Percentiles rank a stretch among this genome's conserved stretches.
Evolutionary conservation across 371 early-diverging fungal genomes (phyloP).

Genomic region (Mortierella sp.): DNA sequence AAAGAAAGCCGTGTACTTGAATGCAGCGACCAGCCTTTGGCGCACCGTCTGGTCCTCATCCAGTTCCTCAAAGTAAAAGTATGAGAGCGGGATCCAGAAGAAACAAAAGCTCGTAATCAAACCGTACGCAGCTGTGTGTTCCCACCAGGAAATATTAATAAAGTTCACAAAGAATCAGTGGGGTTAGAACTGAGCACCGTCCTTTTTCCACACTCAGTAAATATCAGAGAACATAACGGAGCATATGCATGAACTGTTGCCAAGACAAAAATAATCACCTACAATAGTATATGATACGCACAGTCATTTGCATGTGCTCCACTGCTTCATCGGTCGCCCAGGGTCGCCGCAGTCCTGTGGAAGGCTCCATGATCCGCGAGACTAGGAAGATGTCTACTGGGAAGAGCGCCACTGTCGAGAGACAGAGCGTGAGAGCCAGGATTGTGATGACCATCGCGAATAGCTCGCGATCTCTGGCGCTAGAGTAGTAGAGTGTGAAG

Average conservation of each 20-base stretch:
- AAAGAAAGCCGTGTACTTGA: conserved; percentile 53
- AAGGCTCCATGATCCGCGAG: conserved; percentile 67
- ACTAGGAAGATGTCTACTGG: conserved; percentile 79
- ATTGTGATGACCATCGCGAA: conserved; percentile 67
- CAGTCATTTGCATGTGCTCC: conserved; percentile 56
- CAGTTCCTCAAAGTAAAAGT: conserved; percentile 75
- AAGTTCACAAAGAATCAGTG: too few relatives aligned
- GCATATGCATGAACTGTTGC: neutral
- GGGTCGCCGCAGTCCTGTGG: conserved; percentile 66
- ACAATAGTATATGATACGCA: conserved; percentile 69
- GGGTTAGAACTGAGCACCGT: too few relatives aligned
- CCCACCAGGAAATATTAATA: neutral
- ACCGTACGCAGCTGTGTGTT: conserved; percentile 62
- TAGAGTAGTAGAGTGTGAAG: conserved; percentile 69
- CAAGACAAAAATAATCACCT: conserved; percentile 5
- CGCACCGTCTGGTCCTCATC: conserved; percentile 27
- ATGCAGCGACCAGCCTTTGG: conserved; percentile 27
- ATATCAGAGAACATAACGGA: neutral
- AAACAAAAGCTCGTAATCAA: conserved; percentile 65
- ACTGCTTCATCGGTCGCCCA: conserved; percentile 75
- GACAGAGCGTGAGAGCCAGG: conserved; percentile 62
- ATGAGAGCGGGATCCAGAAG: conserved; percentile 72
- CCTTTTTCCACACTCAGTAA: too few relatives aligned
- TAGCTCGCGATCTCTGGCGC: conserved; percentile 65
- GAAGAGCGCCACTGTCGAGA: conserved; percentile 67